Evolutionary conservation across 2,329 filamentous ascomycete genomes (phyloP).

Genomic region (Aspergillus brunneoviolaceus): DNA sequence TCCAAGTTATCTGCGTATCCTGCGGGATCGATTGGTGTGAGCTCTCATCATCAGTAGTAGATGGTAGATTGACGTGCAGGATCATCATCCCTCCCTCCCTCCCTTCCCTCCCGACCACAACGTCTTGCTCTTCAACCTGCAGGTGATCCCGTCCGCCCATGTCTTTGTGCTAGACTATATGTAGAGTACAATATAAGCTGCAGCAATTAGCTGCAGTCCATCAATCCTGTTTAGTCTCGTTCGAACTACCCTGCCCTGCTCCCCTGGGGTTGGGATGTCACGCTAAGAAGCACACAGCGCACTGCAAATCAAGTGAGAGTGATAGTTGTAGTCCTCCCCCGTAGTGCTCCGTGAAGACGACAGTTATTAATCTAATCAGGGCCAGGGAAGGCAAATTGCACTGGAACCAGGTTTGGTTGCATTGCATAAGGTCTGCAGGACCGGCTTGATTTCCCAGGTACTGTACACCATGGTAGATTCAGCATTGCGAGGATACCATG

Average conservation of each 20-base stretch:
- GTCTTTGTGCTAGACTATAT: too few species aligned
- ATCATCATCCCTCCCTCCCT: conserved; percentile 9
- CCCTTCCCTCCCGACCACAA: conserved; percentile 9
- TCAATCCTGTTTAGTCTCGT: neutral
- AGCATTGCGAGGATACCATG: too few species aligned
- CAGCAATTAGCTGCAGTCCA: neutral
- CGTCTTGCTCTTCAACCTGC: conserved; percentile 14
- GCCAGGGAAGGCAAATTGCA: neutral
- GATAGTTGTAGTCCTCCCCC: too few species aligned
- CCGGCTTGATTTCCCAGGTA: too few species aligned
- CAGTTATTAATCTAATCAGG: neutral
- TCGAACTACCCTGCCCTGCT: neutral
- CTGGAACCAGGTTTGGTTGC: neutral
- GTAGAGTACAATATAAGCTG: neutral
- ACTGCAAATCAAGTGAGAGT: too few species aligned
- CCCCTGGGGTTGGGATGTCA: neutral
- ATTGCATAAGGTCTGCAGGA: neutral
- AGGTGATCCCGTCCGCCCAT: conserved; percentile 14
- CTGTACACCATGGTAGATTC: too few species aligned
- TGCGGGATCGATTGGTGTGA: conserved; percentile 14
- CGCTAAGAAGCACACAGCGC: neutral
- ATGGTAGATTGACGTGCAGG: conserved; percentile 16
- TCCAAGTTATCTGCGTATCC: neutral
- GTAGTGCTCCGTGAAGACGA: too few species aligned
- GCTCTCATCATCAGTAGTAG: conserved; percentile 1